Conservation (phyloP, 2,329 filamentous ascomycete genomes). For the Fusarium brevicatenulatum region DNA sequence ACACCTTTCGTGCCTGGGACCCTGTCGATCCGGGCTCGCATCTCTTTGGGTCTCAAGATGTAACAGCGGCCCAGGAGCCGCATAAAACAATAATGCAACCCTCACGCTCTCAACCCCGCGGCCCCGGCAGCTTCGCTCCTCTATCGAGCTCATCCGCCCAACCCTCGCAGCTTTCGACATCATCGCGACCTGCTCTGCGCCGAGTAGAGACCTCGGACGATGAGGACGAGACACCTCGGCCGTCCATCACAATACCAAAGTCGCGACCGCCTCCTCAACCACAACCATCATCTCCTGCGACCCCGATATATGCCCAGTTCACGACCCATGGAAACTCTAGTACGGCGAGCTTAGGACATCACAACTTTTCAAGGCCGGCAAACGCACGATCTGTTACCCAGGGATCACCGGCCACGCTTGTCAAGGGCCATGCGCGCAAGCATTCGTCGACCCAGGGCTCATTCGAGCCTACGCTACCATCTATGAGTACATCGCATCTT, state of each 20-base stretch:
- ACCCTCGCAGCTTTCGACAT: conserved; percentile 42
- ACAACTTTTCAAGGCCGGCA: conserved; percentile 68
- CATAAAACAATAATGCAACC: conserved; percentile 58
- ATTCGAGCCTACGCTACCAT: conserved; percentile 79
- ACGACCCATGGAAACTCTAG: conserved; percentile 60
- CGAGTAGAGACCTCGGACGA: conserved; percentile 47
- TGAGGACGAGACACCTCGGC: conserved; percentile 37
- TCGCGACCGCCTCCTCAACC: conserved; percentile 51
- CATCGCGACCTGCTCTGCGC: conserved; percentile 49
- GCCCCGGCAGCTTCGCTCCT: conserved; percentile 67
- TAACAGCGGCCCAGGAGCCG: conserved; percentile 48
- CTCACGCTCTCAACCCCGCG: conserved; percentile 57
- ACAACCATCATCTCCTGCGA: conserved; percentile 50
- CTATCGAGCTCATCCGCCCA: conserved; percentile 52
- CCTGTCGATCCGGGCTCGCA: conserved; percentile 9
- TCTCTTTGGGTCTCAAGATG: conserved; percentile 52
- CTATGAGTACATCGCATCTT: conserved; percentile 66
- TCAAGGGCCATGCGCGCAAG: conserved; percentile 65
- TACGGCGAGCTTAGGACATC: conserved; percentile 54
- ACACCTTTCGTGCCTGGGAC: neutral
- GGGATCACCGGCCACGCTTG: conserved; percentile 46
- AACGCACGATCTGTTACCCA: conserved; percentile 46
- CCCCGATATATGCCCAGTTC: conserved; percentile 61
- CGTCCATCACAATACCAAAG: conserved; percentile 58
- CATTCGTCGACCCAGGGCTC: conserved; percentile 79